Evolutionary conservation across 2,329 filamentous ascomycete species (phyloP).

Genomic region (Fusarium duplospermum): DNA sequence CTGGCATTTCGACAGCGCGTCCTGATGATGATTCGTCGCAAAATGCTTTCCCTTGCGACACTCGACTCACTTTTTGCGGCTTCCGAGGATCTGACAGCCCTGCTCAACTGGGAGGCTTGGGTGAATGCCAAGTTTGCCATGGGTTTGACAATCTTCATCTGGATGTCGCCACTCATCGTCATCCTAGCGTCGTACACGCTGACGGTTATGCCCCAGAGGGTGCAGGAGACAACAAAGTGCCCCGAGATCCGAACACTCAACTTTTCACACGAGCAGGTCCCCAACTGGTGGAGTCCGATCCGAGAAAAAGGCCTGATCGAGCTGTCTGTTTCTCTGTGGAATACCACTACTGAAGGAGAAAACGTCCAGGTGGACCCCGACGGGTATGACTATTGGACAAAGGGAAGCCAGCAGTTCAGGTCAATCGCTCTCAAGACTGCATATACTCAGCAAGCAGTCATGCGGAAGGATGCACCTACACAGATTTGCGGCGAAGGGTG

Average conservation of each 20-base stretch:
- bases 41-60: constrained; percentile 40
- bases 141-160: constrained; percentile 42
- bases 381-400: constrained; percentile 41
- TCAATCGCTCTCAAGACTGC: constrained; percentile 34
- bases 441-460: constrained; percentile 33
- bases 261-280: constrained; percentile 34
- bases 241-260: constrained; percentile 41
- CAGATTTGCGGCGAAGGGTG: constrained; percentile 41
- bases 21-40: constrained; percentile 44
- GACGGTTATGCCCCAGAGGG: constrained; percentile 21
- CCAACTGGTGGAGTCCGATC: constrained; percentile 29
- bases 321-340: constrained; percentile 36
- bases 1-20: constrained; percentile 42
- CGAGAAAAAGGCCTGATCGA: constrained; percentile 22
- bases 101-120: constrained; percentile 42
- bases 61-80: constrained; percentile 44
- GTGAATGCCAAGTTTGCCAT: constrained; percentile 42
- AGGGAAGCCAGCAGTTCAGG: constrained; percentile 31
- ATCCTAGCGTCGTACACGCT: constrained; percentile 43
- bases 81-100: constrained; percentile 39
- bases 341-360: constrained; percentile 18
- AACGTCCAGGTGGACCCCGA: constrained; percentile 8
- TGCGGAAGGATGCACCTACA: constrained; percentile 20
- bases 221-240: constrained; percentile 28
- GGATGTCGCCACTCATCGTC: constrained; percentile 42